Evolutionary conservation across 2,329 filamentous ascomycete genomes (phyloP), one percentile per base, ranked within the genome.

Genomic region (Trichoderma guizhouense): DNA sequence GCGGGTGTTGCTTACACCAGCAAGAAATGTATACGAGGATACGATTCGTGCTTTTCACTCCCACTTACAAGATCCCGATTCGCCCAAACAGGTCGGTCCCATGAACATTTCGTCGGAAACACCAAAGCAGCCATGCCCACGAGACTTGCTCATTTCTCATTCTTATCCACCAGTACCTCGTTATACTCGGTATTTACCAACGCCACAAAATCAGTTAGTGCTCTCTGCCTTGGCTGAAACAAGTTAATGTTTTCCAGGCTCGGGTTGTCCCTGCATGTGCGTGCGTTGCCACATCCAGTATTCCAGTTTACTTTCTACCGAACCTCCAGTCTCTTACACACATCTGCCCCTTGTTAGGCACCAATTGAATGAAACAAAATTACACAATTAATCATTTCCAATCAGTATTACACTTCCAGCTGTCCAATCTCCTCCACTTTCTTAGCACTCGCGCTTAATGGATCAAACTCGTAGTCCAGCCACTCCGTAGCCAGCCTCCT

Each of bases 401-500:
- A 47, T 14, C n/a, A n/a, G n/a, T 21, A 18, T 55, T 21, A 72
- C 11, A 53, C 78, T 76, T 85, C 83, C 24, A 85, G 74, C 64
- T 81, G 76, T 28, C 72, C 77, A 73, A 86, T 86, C 60, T 79
- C 84, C 9, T 83, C 79, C 9, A 85, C 84, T 77, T 85, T 85
- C 30, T 80, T 81, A 0, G 84, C 84, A 71, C 84, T 85, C 26
- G 82, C 81, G 69, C 81, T 82, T 51, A 82, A 83, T 57, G 86
- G 84, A 81, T 97, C 93, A 82, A 96, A 96, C 72, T 89, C 85
- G 81, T 96, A 95, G n/a, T 89, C 91, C 39, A 97, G 80, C 93
- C 93, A 97, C 84, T 97, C 93, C 79, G 86, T 90, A 0, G 90
- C 93, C 76, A 97, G 80, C 77, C 93, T 86, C 76, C 93, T 88